These are phyloP conservation scores for Geosmithia flava DNA, from an alignment of 2,329 filamentous ascomycete species.

Conservation along the genomic window DNA sequence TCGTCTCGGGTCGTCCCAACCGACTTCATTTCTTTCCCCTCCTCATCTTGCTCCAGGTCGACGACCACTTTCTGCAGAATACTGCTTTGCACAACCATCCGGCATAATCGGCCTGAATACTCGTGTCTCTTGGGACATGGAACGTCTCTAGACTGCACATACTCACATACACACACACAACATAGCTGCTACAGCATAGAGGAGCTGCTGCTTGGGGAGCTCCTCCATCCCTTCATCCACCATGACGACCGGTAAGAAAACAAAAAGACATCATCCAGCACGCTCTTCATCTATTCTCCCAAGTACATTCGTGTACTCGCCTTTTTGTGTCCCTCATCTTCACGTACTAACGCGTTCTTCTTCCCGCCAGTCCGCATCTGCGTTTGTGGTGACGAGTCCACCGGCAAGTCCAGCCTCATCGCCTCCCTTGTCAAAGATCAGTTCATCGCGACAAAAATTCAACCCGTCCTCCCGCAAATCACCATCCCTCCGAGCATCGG, in stretches of 20 bases:
- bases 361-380: slow-evolving; percentile 65
- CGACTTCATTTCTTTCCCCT: not conserved
- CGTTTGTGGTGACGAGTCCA: slow-evolving; percentile 91
- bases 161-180: not conserved
- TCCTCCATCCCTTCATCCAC: not conserved
- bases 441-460: slow-evolving; percentile 92
- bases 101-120: too few species aligned
- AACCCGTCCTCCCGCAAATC: slow-evolving; percentile 85
- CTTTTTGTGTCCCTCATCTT: not conserved
- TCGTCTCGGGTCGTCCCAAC: not conserved
- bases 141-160: not conserved
- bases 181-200: too few species aligned
- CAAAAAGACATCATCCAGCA: not conserved
- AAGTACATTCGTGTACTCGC: not conserved
- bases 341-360: not conserved
- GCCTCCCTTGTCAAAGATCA: slow-evolving; percentile 94
- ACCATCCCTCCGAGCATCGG: slow-evolving; percentile 88
- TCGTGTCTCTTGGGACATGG: not conserved
- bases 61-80: too few species aligned
- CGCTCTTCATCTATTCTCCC: not conserved
- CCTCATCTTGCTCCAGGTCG: not conserved
- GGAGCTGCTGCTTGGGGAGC: not conserved
- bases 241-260: slow-evolving; percentile 4
- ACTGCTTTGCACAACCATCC: too few species aligned
- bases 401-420: slow-evolving; percentile 88